phyloP scores from a whole-genome alignment of 345 rosid genomes.

The Melaleuca quinquenervia region DNA sequence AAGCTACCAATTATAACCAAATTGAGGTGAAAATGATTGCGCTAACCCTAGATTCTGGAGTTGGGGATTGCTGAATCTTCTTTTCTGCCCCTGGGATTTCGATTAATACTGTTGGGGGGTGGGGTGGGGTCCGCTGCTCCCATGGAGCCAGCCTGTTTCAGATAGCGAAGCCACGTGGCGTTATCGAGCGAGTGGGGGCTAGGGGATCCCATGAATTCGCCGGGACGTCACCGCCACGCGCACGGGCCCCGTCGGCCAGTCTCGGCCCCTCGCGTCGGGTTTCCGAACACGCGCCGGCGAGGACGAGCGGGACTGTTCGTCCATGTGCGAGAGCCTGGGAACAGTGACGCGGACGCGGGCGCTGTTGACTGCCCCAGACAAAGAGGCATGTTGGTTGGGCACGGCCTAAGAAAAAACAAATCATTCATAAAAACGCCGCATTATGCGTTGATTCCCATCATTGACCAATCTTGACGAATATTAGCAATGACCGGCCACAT shows the following conservation, averaged over 20 bases:
- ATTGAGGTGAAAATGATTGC: neutral
- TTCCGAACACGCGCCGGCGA: neutral
- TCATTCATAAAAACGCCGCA: neutral
- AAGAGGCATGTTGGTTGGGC: slow-evolving; percentile 5
- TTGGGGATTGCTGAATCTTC: neutral
- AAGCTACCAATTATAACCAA: neutral
- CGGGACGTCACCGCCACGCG: neutral
- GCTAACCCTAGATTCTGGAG: neutral
- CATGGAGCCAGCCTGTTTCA: neutral
- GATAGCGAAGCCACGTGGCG: neutral
- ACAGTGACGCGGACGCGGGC: neutral
- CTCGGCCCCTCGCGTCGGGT: too few species aligned
- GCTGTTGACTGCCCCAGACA: slow-evolving; percentile 1
- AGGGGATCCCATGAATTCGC: neutral
- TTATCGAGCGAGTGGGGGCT: neutral
- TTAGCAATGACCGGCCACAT: neutral
- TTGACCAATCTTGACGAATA: neutral
- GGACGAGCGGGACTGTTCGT: neutral
- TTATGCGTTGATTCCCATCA: neutral
- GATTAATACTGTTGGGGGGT: neutral
- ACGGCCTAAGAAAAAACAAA: neutral
- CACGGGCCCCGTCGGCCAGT: neutral
- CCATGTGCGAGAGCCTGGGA: neutral
- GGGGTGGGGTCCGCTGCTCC: neutral
- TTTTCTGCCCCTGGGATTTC: neutral